Base-by-base conservation (phyloP, 1,139 yeast species). In the Geotrichum candidum region DNA sequence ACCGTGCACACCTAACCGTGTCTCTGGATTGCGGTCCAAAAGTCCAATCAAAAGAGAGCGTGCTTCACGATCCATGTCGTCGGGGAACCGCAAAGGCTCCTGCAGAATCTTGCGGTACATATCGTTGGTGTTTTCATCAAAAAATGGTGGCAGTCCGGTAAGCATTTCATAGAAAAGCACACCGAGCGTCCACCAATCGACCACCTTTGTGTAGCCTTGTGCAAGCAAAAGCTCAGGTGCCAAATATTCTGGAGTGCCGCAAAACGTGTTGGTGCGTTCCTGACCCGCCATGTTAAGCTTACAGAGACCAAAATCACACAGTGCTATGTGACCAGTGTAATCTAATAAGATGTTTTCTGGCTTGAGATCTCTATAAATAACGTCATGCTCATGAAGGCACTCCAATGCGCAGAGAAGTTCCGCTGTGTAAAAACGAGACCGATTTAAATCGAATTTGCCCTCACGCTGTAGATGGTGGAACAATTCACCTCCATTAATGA, bases 121-220 rank as follows among this genome's bases (percentile, higher is more conserved):
- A 59, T 86, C 86, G 63, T 91, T 88, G n/a, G 88, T 88, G 75
- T 92, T 94, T 72, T 91, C 97, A 72, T 92, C 98, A 73, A 90
- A 94, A 73, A 91, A 94, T 56, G 97, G 97, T 9, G 99, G 99
- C 67, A 94, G 80, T 0, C 98, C 97, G 1, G 97, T 91, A 66
- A 95, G 81, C 99, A 95, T 95, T 73, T 94, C 99, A 74, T 90
- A 95, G 56, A 94, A 78, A 59, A 94, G 79, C 15, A 95, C 94
- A 53, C 99, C 99, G 68, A 94, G 80, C 1, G 99, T 94, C 99
- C 99, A 94, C 95, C 97, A 94, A 76, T 94, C 99, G 25, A 94
- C 98, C 25, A 88, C 88, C 73, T 96, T 86, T 4, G 98, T 90
- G 74, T 94, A 94, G 1, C 99, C 99, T 72, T 90, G 92, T 59